Percentiles rank a stretch among this genome's conserved stretches.
Evolutionary conservation across 1,284 basidiomycete species (phyloP).

Genomic region (Peniophora sp.): DNA sequence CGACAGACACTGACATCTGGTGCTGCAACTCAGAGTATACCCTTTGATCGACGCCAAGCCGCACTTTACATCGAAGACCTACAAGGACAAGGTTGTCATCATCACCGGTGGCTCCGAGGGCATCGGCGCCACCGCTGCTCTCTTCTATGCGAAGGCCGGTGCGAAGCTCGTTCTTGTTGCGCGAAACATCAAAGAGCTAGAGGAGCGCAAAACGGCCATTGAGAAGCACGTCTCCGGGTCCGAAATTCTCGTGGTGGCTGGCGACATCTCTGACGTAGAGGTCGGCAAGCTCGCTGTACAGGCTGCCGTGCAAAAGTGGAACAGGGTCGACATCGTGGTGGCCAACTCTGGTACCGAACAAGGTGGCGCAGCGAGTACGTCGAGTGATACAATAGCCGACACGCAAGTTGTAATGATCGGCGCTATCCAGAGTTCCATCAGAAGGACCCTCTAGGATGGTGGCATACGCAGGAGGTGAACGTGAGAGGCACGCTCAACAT

Average conservation of each 20-base stretch:
- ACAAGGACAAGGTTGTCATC: neutral
- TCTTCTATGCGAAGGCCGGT: neutral
- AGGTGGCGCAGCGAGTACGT: too few species aligned
- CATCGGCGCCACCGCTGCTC: neutral
- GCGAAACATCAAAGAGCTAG: neutral
- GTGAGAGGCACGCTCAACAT: neutral
- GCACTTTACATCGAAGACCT: neutral
- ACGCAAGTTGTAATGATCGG: neutral
- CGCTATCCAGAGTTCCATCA: neutral
- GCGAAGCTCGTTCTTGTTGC: neutral
- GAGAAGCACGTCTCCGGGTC: neutral
- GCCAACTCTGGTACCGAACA: neutral
- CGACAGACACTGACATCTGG: too few species aligned
- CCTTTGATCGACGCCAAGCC: constrained; percentile 1
- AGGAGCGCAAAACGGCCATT: neutral
- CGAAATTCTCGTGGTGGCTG: neutral
- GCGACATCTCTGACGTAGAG: neutral
- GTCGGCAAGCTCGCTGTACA: neutral
- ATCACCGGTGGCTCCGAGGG: neutral
- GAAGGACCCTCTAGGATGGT: neutral
- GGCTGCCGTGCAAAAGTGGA: neutral
- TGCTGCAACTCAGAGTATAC: neutral
- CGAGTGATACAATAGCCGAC: neutral
- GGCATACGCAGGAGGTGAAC: constrained; percentile 1
- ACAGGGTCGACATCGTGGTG: neutral